Percentiles rank a stretch among this genome's conserved stretches.
Conservation (phyloP, 495 filamentous ascomycete species). For the Aspergillus biplanus region DNA sequence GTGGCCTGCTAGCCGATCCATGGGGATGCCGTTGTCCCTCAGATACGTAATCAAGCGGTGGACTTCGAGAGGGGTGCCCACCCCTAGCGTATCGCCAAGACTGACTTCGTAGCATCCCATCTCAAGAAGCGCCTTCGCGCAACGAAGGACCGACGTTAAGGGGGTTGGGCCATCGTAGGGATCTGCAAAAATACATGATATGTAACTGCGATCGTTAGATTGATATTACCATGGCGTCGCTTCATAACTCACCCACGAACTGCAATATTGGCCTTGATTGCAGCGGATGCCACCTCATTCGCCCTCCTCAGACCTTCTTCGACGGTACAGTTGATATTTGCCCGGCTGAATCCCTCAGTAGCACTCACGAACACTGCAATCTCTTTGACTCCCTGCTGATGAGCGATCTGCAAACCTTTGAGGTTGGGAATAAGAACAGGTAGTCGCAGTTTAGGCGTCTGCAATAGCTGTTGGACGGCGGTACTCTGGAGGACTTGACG, state of each 20-base stretch:
- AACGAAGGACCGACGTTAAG: constrained; percentile 36
- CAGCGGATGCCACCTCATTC: constrained; percentile 28
- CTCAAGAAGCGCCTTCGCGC: constrained; percentile 34
- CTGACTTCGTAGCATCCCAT: constrained; percentile 51
- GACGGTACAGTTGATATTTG: constrained; percentile 48
- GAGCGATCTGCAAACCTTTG: constrained; percentile 43
- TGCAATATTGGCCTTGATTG: constrained; percentile 25
- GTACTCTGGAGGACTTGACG: constrained; percentile 30
- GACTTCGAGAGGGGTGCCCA: constrained; percentile 39
- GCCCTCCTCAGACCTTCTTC: constrained; percentile 32
- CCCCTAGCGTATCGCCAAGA: constrained; percentile 48
- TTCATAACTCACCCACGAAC: constrained; percentile 44
- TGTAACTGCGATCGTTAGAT: constrained; percentile 32
- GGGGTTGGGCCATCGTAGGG: constrained; percentile 39
- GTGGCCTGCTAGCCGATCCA: constrained; percentile 42
- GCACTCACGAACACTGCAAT: constrained; percentile 49
- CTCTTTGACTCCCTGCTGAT: constrained; percentile 35
- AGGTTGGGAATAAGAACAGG: constrained; percentile 50
- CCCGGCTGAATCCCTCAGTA: constrained; percentile 46
- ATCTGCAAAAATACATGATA: constrained; percentile 49
- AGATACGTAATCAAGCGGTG: constrained; percentile 35
- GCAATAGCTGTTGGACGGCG: constrained; percentile 11
- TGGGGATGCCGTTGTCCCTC: constrained; percentile 29
- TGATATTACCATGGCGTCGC: background rate
- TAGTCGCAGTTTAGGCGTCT: constrained; percentile 20